phyloP scores from a whole-genome alignment of 2,329 filamentous ascomycete species.

The Microdochium nivale region DNA sequence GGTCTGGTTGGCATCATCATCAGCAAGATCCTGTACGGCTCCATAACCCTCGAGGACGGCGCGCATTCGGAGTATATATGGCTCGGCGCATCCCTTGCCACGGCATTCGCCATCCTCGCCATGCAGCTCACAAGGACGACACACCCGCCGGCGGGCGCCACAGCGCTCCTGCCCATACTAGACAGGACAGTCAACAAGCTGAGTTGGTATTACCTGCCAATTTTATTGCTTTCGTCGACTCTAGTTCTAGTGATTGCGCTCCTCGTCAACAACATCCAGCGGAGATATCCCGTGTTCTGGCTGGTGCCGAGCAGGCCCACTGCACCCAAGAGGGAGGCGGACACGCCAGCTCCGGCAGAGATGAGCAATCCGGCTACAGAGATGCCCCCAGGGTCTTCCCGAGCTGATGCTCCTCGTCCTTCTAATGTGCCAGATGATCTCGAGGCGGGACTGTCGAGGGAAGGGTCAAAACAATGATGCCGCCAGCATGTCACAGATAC shows the following conservation, averaged over 20 bases:
- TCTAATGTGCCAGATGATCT: neutral
- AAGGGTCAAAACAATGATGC: neutral
- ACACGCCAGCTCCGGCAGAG: neutral
- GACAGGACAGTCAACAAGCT: slow-evolving; percentile 43
- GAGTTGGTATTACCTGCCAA: slow-evolving; percentile 61
- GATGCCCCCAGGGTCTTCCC: neutral
- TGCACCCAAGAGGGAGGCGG: neutral
- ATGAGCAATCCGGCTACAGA: neutral
- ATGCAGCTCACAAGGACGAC: slow-evolving; percentile 67
- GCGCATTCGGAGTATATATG: slow-evolving; percentile 42
- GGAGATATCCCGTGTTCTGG: slow-evolving; percentile 63
- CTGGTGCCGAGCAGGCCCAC: slow-evolving; percentile 18
- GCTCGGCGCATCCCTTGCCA: slow-evolving; percentile 57
- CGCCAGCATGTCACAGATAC: neutral
- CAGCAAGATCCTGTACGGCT: slow-evolving; percentile 39
- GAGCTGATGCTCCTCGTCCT: neutral
- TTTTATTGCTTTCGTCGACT: slow-evolving; percentile 49
- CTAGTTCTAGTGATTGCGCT: slow-evolving; percentile 57
- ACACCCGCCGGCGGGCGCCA: slow-evolving; percentile 68
- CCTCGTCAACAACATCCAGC: slow-evolving; percentile 60
- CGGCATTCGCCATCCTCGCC: slow-evolving; percentile 50
- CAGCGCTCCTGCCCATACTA: slow-evolving; percentile 59
- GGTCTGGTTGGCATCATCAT: slow-evolving; percentile 52
- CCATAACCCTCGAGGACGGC: slow-evolving; percentile 38
- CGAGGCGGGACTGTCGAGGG: neutral